phyloP scores from a whole-genome alignment of 345 rosid species.

The Theobroma cacao region DNA sequence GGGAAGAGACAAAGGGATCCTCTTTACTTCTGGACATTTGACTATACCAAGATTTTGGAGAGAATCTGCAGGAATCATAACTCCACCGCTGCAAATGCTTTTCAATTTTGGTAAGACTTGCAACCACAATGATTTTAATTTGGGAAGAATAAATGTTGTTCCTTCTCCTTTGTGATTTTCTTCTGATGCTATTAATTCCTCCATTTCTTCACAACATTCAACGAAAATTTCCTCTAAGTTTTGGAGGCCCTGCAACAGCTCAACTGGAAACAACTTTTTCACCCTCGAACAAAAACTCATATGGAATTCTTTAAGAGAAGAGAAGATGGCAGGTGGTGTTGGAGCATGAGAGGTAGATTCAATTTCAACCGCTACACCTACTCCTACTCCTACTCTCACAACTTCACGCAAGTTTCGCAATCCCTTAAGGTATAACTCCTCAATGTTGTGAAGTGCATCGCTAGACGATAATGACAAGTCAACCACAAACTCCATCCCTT shows the following conservation, averaged over 20 bases:
- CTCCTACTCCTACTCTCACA: background rate
- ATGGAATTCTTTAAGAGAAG: background rate
- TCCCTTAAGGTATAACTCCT: background rate
- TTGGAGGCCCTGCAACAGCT: background rate
- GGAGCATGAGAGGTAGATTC: background rate
- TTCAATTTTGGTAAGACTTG: background rate
- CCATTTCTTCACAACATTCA: background rate
- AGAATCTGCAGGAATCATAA: slow-evolving; percentile 1
- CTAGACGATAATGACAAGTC: background rate
- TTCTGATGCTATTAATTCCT: background rate
- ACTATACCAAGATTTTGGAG: too few relatives aligned
- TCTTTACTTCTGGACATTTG: too few relatives aligned
- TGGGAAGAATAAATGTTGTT: background rate
- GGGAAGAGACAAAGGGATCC: too few relatives aligned
- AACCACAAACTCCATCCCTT: background rate
- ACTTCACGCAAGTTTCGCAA: background rate
- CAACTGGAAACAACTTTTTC: background rate
- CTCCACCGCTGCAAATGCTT: background rate
- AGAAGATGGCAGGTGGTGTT: background rate
- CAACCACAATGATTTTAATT: background rate
- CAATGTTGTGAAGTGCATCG: background rate
- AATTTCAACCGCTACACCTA: too few relatives aligned
- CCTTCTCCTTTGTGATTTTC: background rate
- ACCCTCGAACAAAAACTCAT: background rate
- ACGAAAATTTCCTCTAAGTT: background rate